Conservation (phyloP, 1,284 basidiomycete genomes). For the Ustilago lituana region DNA sequence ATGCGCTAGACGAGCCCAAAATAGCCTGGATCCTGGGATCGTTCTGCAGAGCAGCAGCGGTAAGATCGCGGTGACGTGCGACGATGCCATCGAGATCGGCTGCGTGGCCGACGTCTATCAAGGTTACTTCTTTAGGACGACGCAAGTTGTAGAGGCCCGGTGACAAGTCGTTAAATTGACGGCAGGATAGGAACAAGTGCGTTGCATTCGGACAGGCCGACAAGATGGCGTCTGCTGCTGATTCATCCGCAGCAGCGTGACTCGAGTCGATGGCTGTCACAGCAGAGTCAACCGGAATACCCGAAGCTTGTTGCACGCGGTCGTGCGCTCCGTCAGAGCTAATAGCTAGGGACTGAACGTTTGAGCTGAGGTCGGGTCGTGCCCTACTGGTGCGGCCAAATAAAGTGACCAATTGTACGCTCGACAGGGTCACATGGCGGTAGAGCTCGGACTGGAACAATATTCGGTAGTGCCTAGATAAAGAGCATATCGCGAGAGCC, state of each 20-base stretch:
- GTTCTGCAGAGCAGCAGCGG: slow-evolving; percentile 26
- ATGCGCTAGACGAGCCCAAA: too few relatives aligned
- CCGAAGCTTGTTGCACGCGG: background rate
- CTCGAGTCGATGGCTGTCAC: background rate
- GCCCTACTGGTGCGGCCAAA: slow-evolving; percentile 15
- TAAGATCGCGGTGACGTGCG: slow-evolving; percentile 35
- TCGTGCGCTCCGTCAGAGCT: background rate
- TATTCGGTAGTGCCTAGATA: slow-evolving; percentile 20
- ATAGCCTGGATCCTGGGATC: slow-evolving; percentile 32
- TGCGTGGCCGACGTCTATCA: slow-evolving; percentile 19
- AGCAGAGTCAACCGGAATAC: background rate
- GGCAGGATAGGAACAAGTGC: slow-evolving; percentile 31
- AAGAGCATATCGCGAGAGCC: slow-evolving; percentile 5
- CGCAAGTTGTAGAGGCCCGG: slow-evolving; percentile 12
- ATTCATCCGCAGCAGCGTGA: background rate
- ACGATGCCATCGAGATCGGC: slow-evolving; percentile 31
- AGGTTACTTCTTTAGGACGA: slow-evolving; percentile 22
- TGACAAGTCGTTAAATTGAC: slow-evolving; percentile 8
- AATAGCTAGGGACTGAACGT: slow-evolving; percentile 22
- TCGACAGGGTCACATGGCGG: slow-evolving; percentile 17
- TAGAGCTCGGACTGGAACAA: slow-evolving; percentile 26
- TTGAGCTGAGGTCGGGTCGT: slow-evolving; percentile 3
- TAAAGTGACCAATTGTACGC: background rate
- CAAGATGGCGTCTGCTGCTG: slow-evolving; percentile 23
- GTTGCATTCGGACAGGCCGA: slow-evolving; percentile 27